A percentile compares a stretch with the other conserved stretches of the same genome.
phyloP scores from a whole-genome alignment of 768 basidiomycete species.

The Inosperma sp. region DNA sequence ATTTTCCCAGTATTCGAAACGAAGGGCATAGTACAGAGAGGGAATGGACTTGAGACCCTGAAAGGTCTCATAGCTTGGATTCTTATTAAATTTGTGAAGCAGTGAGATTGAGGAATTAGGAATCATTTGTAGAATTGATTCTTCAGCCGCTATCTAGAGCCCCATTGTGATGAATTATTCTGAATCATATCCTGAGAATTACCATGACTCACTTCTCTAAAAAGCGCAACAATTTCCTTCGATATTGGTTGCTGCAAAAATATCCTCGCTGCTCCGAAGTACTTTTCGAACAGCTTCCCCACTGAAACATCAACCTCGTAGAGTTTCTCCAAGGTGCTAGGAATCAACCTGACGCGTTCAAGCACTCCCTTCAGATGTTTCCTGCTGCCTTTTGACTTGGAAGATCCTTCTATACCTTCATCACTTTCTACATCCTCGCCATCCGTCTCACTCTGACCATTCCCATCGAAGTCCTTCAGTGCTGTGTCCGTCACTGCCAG shows the following conservation, averaged over 20 bases:
- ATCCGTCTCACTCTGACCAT: background rate
- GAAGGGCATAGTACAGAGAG: constrained; percentile 13
- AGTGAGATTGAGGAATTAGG: constrained; percentile 11
- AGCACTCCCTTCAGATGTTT: background rate
- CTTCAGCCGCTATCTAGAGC: constrained; percentile 19
- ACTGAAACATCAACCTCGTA: background rate
- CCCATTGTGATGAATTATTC: background rate
- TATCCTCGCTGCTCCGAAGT: background rate
- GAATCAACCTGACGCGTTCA: background rate
- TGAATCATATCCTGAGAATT: no score
- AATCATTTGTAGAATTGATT: constrained; percentile 20
- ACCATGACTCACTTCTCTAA: background rate
- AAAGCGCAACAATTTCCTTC: background rate
- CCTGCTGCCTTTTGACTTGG: background rate
- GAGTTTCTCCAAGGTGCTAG: background rate
- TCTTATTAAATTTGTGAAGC: constrained; percentile 9
- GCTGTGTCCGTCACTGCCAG: background rate
- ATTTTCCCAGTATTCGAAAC: constrained; percentile 2
- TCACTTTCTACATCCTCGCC: no score
- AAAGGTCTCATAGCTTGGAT: constrained; percentile 1
- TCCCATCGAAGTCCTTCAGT: background rate
- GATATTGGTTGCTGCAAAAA: background rate
- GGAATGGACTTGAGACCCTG: constrained; percentile 13
- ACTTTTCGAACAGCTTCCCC: background rate
- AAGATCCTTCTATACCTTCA: background rate